Conservation (phyloP, 805 yeast genomes). For the Ogataea paradorogensis region DNA sequence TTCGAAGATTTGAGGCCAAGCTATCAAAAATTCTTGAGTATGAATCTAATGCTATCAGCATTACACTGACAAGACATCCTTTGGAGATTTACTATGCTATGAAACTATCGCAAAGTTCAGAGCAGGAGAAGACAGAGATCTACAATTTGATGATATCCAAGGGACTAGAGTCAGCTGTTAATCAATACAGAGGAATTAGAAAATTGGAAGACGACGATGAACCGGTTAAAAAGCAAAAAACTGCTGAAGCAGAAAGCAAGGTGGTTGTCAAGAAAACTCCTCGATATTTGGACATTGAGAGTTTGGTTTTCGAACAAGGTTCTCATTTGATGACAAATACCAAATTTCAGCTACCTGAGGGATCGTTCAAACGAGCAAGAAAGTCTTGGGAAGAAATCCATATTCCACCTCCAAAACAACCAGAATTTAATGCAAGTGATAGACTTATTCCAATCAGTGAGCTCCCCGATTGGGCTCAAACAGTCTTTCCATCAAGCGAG, state of each 20-base stretch:
- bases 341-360: conserved; percentile 73
- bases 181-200: conserved; percentile 37
- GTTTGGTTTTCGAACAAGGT: conserved; percentile 69
- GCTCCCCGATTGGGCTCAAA: conserved; percentile 80
- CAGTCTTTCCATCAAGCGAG: conserved; percentile 68
- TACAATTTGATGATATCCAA: conserved; percentile 42
- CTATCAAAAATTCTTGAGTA: conserved; percentile 51
- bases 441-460: conserved; percentile 53
- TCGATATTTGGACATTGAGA: conserved; percentile 57
- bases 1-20: conserved; percentile 50
- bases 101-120: conserved; percentile 23
- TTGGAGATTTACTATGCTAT: conserved; percentile 30
- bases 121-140: conserved; percentile 36
- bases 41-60: conserved; percentile 50
- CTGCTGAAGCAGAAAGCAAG: conserved; percentile 10
- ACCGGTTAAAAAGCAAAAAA: conserved; percentile 11
- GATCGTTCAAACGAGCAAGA: conserved; percentile 74
- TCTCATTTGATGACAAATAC: conserved; percentile 62
- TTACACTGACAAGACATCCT: conserved; percentile 45
- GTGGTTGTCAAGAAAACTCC: conserved; percentile 33
- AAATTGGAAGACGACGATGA: conserved; percentile 10
- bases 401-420: conserved; percentile 78
- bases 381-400: conserved; percentile 83
- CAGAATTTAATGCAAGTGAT: conserved; percentile 35
- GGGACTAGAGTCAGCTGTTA: conserved; percentile 40